These are phyloP conservation scores for Sarocladium strictum DNA, from an alignment of 2,329 filamentous ascomycete species.

Conservation along the genomic window DNA sequence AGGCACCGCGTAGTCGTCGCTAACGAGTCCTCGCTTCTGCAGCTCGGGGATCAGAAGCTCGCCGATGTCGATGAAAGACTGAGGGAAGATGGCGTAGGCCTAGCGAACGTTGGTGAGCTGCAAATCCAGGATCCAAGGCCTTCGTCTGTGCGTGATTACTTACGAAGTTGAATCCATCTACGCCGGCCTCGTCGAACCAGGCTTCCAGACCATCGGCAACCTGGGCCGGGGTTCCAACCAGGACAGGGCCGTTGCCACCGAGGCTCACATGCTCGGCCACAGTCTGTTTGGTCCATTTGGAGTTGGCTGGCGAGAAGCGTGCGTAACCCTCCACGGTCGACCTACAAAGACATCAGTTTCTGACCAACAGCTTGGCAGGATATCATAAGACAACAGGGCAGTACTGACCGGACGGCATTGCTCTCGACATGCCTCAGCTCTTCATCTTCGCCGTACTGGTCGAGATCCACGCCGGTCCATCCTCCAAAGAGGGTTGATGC, in stretches of 20 bases:
- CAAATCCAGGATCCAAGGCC: too few relatives aligned
- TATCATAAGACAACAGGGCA: too few relatives aligned
- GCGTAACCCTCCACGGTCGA: constrained; percentile 51
- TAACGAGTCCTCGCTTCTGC: constrained; percentile 51
- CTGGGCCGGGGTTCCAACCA: constrained; percentile 57
- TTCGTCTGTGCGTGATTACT: too few relatives aligned
- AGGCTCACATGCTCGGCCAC: constrained; percentile 63
- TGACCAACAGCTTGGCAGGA: too few relatives aligned
- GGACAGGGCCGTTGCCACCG: constrained; percentile 59
- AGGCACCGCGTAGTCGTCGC: constrained; percentile 45
- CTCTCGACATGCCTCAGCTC: constrained; percentile 57
- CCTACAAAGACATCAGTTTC: neutral
- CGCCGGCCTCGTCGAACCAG: constrained; percentile 63
- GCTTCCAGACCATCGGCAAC: constrained; percentile 63
- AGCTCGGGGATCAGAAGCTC: constrained; percentile 62
- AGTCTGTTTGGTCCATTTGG: constrained; percentile 68
- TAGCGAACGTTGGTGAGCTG: constrained; percentile 15
- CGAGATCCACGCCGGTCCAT: constrained; percentile 58
- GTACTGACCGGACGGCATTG: constrained; percentile 46
- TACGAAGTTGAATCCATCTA: constrained; percentile 72
- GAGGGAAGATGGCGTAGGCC: constrained; percentile 62
- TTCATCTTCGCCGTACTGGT: constrained; percentile 57
- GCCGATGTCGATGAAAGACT: constrained; percentile 62
- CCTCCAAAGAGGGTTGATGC: constrained; percentile 67
- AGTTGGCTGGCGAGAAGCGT: constrained; percentile 49